Conservation (phyloP, 169 alveolate genomes). For the Theileria luwenshuni region DNA sequence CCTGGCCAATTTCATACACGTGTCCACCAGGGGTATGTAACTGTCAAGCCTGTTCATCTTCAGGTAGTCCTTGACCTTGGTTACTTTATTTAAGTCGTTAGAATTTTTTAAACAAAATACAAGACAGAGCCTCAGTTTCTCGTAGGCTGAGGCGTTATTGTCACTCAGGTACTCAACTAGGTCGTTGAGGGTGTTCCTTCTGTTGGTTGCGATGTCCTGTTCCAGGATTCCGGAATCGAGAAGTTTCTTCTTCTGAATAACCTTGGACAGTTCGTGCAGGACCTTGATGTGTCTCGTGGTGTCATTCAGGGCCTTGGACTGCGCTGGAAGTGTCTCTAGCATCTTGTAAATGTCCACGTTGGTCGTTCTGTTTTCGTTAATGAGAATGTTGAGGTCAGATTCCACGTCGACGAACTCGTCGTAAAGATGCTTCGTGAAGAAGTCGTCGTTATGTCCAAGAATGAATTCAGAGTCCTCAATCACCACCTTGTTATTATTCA, state of each 20-base stretch:
- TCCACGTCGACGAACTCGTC: conserved; percentile 93
- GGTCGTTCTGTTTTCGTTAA: conserved; percentile 75
- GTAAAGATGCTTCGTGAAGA: conserved; percentile 86
- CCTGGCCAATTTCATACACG: conserved; percentile 30
- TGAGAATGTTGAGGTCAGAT: conserved; percentile 83
- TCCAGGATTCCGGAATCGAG: conserved; percentile 49
- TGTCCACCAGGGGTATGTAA: conserved; percentile 32
- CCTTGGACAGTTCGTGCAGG: conserved; percentile 55
- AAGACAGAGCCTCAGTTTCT: conserved; percentile 46
- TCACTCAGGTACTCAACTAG: conserved; percentile 39
- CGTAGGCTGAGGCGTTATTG: conserved; percentile 19
- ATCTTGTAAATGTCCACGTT: conserved; percentile 46
- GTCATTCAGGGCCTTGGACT: conserved; percentile 53
- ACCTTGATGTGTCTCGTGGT: conserved; percentile 60
- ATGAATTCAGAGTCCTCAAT: conserved; percentile 75
- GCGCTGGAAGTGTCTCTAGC: conserved; percentile 51
- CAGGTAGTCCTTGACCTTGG: conserved; percentile 54
- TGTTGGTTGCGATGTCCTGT: conserved; percentile 58
- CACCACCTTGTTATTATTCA: conserved; percentile 82
- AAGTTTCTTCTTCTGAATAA: conserved; percentile 36
- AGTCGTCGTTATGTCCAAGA: conserved; percentile 85
- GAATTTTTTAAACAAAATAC: conserved; percentile 37
- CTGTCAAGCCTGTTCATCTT: conserved; percentile 44
- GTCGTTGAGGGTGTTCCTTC: conserved; percentile 39
- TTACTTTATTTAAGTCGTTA: conserved; percentile 30